Evolutionary conservation across 2,329 filamentous ascomycete genomes (phyloP), one percentile per base, ranked within the genome.

Genomic region (Plectosphaerella cucumerina): DNA sequence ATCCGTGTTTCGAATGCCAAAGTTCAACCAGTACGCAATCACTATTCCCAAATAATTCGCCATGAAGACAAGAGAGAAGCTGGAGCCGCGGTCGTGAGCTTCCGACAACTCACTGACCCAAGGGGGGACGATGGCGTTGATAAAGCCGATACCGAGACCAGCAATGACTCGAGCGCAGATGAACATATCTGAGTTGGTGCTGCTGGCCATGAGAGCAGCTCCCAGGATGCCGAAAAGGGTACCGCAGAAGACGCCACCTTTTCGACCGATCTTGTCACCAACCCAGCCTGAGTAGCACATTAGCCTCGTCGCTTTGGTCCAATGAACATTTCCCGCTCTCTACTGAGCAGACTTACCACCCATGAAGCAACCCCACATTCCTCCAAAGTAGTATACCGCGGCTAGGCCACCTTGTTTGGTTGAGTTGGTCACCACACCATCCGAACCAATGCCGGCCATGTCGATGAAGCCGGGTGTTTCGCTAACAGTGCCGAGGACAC

Each of bases 41-140:
- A 66, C 70, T 44, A 80, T 77, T 21, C 77, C 76, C 3, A 78
- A 65, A 53, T 77, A 78, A 57, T 89, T 90, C 9, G 89, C 66
- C 0, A 85, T 89, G 55, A 90, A 89, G 59, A 89, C 86, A 49
- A 87, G 83, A 10, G 84, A 82, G 51, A 89, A 81, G 55, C 87
- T 87, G 45, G 83, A 77, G 6, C 87, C 87, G 39, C 87, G 78
- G 2, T 80, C 84, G 0, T 78, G 87, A 59, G 88, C 82, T 37
- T 85, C 80, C 1, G 84, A 81, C 1, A 82, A 86, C 65, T 89
- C 86, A 0, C 85, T 86, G 1, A 84, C 84, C 84, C 84, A 89
- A 4, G 87, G 84, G 0, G 86, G 86, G 0, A 85, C 80, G 55
- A 89, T 87, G 8, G 84, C 80, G 59, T 87, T 89, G 34, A 89